Percentiles rank a stretch among this genome's conserved stretches.
Conservation (phyloP, 306 rosid species). For the Acacia melanoxylon region DNA sequence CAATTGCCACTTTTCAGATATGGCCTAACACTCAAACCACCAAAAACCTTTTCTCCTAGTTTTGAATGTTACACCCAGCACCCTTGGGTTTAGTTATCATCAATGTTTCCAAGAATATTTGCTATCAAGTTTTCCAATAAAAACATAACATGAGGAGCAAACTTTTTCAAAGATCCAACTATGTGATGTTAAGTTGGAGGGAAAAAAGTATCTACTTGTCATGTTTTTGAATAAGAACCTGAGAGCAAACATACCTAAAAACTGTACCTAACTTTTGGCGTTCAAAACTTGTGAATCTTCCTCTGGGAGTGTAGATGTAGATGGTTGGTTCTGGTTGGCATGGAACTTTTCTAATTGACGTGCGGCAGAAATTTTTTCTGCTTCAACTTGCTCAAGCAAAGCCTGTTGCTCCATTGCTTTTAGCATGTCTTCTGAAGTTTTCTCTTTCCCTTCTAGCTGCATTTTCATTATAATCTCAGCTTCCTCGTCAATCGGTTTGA, state of each 20-base stretch:
- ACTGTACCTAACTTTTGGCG: not conserved
- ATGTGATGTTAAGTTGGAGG: not conserved
- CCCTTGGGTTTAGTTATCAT: not conserved
- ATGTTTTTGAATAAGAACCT: not conserved
- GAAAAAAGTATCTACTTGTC: not conserved
- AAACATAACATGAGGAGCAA: not conserved
- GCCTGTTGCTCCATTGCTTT: constrained; percentile 64
- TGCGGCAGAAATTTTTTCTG: constrained; percentile 33
- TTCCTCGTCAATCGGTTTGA: constrained; percentile 85
- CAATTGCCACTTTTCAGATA: not conserved
- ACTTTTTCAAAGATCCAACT: not conserved
- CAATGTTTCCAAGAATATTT: not conserved
- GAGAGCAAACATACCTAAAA: not conserved
- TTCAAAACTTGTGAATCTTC: constrained; percentile 43
- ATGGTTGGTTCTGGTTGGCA: constrained; percentile 34
- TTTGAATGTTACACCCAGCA: not conserved
- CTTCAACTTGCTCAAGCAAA: constrained; percentile 52
- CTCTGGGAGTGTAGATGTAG: constrained; percentile 30
- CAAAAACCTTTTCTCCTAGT: not conserved
- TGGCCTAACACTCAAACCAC: not conserved
- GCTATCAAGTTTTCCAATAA: not conserved
- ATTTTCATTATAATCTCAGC: constrained; percentile 71
- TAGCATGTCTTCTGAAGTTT: constrained; percentile 57
- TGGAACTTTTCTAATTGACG: constrained; percentile 33
- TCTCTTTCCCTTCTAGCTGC: constrained; percentile 63